These are phyloP conservation scores for Excoecaria agallocha DNA, from an alignment of 345 rosid species.

Conservation along the genomic window DNA sequence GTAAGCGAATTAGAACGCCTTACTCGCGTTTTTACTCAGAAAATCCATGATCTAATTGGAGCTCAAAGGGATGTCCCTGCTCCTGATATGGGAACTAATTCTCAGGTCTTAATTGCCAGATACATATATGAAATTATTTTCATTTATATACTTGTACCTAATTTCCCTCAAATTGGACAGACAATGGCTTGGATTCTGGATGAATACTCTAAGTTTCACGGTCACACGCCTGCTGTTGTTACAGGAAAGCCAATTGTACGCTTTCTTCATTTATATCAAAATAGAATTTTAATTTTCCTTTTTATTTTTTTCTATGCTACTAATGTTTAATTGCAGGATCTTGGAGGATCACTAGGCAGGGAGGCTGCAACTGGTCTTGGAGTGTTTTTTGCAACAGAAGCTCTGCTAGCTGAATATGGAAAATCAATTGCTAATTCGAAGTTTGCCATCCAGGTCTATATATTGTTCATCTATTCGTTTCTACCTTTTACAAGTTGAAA, in stretches of 20 bases:
- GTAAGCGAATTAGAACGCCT: constrained; percentile 14
- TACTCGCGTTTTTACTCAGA: constrained; percentile 26
- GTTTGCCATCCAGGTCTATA: constrained; percentile 22
- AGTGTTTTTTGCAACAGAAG: constrained; percentile 24
- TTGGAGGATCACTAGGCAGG: constrained; percentile 29
- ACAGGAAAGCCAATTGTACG: constrained; percentile 29
- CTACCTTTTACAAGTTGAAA: too few relatives aligned
- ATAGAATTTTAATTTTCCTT: too few relatives aligned
- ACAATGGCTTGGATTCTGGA: constrained; percentile 30
- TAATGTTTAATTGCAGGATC: constrained; percentile 13
- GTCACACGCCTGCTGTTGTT: constrained; percentile 27
- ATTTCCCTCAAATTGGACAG: constrained; percentile 4
- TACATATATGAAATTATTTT: too few relatives aligned
- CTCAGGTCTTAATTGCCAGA: constrained; percentile 11
- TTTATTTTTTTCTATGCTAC: too few relatives aligned
- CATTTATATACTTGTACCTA: too few relatives aligned
- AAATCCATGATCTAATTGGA: constrained; percentile 27
- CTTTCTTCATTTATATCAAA: too few relatives aligned
- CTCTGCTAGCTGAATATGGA: constrained; percentile 24
- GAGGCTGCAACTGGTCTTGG: constrained; percentile 30
- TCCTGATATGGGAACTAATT: constrained; percentile 21
- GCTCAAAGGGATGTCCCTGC: constrained; percentile 25
- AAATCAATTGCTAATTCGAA: constrained; percentile 14
- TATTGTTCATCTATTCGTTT: too few relatives aligned
- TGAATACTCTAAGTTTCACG: constrained; percentile 27